phyloP scores from a whole-genome alignment of 2,329 filamentous ascomycete genomes.

The Didymellaceae sp. region DNA sequence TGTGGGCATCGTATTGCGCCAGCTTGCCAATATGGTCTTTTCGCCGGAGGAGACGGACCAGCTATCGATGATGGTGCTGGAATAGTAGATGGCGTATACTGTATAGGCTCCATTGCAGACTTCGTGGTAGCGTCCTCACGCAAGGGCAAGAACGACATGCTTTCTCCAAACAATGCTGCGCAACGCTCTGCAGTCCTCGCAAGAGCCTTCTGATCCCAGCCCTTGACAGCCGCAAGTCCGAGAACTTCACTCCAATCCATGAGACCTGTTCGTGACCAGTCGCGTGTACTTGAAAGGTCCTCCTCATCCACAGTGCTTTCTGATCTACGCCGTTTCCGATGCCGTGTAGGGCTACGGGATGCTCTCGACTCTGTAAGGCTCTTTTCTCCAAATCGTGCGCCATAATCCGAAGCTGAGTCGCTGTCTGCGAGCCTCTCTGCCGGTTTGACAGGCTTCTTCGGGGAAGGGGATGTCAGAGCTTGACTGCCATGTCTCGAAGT shows the following conservation, averaged over 20 bases:
- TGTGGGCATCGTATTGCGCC: conserved; percentile 44
- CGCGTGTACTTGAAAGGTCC: conserved; percentile 17
- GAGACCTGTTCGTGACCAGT: conserved; percentile 26
- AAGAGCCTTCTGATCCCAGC: conserved; percentile 69
- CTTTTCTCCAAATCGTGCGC: conserved; percentile 25
- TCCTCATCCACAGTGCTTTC: conserved; percentile 17
- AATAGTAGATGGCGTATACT: conserved; percentile 45
- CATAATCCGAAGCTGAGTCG: conserved; percentile 51
- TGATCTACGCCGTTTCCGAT: conserved; percentile 25
- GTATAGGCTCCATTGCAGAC: conserved; percentile 35
- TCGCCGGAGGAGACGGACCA: conserved; percentile 4
- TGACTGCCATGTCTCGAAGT: conserved; percentile 4
- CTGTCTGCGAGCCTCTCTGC: conserved; percentile 45
- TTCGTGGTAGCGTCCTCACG: conserved; percentile 47
- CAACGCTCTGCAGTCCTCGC: conserved; percentile 76
- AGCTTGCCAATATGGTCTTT: conserved; percentile 37
- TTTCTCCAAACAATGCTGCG: conserved; percentile 74
- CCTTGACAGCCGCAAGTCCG: conserved; percentile 75
- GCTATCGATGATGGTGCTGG: conserved; percentile 16
- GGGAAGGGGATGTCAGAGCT: not conserved
- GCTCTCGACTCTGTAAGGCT: conserved; percentile 1
- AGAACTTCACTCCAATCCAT: conserved; percentile 85
- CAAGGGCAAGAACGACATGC: conserved; percentile 69
- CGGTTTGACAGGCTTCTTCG: conserved; percentile 1
- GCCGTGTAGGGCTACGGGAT: not conserved